Base-by-base conservation (phyloP, 2,329 filamentous ascomycete genomes). In the Zasmidium angulare region DNA sequence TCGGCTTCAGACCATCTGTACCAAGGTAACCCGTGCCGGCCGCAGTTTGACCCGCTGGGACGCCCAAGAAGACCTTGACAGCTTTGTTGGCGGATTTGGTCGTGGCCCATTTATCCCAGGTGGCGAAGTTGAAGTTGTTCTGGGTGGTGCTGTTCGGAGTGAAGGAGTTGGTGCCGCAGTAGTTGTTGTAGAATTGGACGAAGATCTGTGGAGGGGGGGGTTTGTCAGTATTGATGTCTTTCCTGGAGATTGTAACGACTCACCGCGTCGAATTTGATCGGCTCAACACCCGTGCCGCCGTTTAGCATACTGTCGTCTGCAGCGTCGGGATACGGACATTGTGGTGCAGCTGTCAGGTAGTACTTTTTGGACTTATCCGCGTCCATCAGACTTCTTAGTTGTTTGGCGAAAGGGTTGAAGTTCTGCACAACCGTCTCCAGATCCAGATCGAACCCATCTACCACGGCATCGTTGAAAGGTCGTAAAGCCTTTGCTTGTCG, bases 391-490 rank as follows among this genome's bases (percentile, higher is more conserved):
- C 60, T 55, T 24, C 74, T 71, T 1, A 78, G 66, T 3, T 68
- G 67, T n/a, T 56, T 56, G 17, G 69, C 74, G 40, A 78, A 72
- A 46, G 65, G 91, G 75, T 73, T 82, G 75, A 88, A 85, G 75
- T 89, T 86, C 50, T 74, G 73, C 14, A 83, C 81, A 2, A 74
- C 73, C 3, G 83, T 78, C 75, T 91, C 89, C 62, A 91, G 86
- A 72, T 92, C 89, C 63, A 91, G 85, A 74, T 92, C 89, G 72
- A 92, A 91, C 3, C 89, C 89, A 71, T 92, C 88, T 46, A 92
- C 76, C 2, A 84, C 78, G 10, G 86, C 84, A 12, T 76, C 74
- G 55, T 86, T 86, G 70, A 91, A 91, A 1, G 89, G 89, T 9
- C 89, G 84, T 57, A 84, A 79, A 7, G 77, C n/a, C 36, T 43